Conservation (phyloP, 2,329 filamentous ascomycete genomes). For the Arthrobotrys musiformis region DNA sequence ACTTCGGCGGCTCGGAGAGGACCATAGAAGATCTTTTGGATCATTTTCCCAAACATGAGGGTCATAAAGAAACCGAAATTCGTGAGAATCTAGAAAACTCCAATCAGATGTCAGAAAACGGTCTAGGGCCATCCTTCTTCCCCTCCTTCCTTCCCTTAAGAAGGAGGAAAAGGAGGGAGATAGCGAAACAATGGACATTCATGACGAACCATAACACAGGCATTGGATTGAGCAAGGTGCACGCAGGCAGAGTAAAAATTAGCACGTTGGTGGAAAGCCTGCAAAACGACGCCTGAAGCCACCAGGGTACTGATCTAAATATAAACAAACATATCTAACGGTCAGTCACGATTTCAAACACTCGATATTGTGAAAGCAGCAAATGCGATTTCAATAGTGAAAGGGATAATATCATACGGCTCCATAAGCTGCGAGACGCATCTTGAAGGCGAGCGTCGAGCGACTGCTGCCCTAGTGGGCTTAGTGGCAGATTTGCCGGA, state of each 20-base stretch:
- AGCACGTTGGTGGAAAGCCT: conserved; percentile 91
- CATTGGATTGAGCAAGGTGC: conserved; percentile 94
- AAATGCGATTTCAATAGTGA: not conserved
- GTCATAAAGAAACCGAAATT: conserved; percentile 88
- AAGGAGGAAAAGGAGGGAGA: not conserved
- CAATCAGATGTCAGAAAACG: conserved; percentile 1
- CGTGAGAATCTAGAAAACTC: conserved; percentile 76
- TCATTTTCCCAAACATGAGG: conserved; percentile 81
- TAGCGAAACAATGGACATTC: not conserved
- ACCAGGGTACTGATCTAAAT: conserved; percentile 81
- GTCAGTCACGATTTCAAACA: conserved; percentile 26
- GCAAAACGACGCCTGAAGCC: conserved; percentile 83
- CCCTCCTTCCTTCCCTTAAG: too few relatives aligned
- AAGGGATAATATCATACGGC: conserved; percentile 56
- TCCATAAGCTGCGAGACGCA: conserved; percentile 59
- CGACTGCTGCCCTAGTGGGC: conserved; percentile 15
- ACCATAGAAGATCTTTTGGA: conserved; percentile 91
- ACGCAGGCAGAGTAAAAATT: conserved; percentile 99
- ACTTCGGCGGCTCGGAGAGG: conserved; percentile 91
- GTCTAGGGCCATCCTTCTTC: too few relatives aligned
- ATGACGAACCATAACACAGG: conserved; percentile 82
- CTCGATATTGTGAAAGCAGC: conserved; percentile 42
- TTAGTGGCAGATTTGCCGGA: conserved; percentile 10
- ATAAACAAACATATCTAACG: conserved; percentile 5
- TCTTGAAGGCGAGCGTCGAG: conserved; percentile 47